Conservation (phyloP, 2,329 filamentous ascomycete genomes). For the Fusarium sublunatum region DNA sequence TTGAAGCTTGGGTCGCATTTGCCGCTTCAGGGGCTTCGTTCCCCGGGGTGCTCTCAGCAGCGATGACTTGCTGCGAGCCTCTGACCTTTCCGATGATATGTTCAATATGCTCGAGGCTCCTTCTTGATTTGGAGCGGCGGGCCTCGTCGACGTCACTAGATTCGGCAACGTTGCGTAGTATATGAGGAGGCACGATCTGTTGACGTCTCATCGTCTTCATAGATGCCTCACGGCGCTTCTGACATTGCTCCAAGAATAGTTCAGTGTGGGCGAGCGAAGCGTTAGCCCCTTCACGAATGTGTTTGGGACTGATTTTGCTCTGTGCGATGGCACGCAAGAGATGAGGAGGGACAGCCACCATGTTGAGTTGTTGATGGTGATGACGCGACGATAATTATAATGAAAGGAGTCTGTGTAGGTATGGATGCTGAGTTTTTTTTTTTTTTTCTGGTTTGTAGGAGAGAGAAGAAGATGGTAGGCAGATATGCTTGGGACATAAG, state of each 20-base stretch:
- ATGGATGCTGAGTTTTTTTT: too few relatives aligned
- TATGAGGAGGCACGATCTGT: constrained; percentile 54
- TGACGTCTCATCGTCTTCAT: constrained; percentile 40
- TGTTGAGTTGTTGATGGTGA: neutral
- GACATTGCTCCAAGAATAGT: constrained; percentile 47
- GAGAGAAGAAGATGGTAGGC: too few relatives aligned
- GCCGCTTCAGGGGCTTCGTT: too few relatives aligned
- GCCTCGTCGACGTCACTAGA: constrained; percentile 54
- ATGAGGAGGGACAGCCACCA: constrained; percentile 55
- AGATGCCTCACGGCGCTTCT: constrained; percentile 49
- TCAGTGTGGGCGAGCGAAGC: constrained; percentile 52
- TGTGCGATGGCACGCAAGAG: constrained; percentile 58
- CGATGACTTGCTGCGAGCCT: constrained; percentile 36
- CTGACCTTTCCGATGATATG: constrained; percentile 44
- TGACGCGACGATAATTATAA: neutral
- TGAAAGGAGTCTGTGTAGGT: too few relatives aligned
- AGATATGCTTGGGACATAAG: too few relatives aligned
- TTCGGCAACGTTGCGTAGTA: constrained; percentile 55
- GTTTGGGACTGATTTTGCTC: constrained; percentile 52
- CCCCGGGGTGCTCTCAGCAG: constrained; percentile 7
- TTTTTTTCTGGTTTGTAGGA: too few relatives aligned
- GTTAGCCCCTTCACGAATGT: constrained; percentile 52
- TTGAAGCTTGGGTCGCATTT: too few relatives aligned
- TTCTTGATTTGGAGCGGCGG: constrained; percentile 52
- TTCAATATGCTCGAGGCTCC: constrained; percentile 55